Evolutionary conservation across 2,329 filamentous ascomycete species (phyloP).

Genomic region (Penicillium oxalicum): DNA sequence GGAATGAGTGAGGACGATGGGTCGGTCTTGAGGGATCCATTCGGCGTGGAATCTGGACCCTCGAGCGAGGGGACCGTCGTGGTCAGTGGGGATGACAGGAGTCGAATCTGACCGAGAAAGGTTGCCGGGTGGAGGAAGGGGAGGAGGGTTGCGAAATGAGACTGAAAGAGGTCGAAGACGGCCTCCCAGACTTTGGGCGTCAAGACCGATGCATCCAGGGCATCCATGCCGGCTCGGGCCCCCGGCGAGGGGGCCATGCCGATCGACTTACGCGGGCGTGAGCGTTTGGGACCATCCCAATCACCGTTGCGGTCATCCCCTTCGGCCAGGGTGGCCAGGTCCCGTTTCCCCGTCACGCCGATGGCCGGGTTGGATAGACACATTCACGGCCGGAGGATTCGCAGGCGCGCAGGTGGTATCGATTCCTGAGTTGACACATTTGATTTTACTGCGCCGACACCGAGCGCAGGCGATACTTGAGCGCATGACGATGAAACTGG

Average conservation of each 20-base stretch:
- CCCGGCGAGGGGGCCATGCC: conserved; percentile 27
- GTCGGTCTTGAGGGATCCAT: conserved; percentile 28
- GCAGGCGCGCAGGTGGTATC: conserved; percentile 67
- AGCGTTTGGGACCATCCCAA: conserved; percentile 40
- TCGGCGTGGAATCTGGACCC: conserved; percentile 26
- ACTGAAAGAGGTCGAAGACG: conserved; percentile 54
- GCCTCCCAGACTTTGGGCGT: conserved; percentile 53
- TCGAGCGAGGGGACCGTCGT: conserved; percentile 12
- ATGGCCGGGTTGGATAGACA: conserved; percentile 55
- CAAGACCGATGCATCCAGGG: conserved; percentile 46
- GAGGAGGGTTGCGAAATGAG: conserved; percentile 52
- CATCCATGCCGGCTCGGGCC: conserved; percentile 37
- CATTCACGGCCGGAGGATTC: conserved; percentile 66
- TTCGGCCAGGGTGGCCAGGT: conserved; percentile 32
- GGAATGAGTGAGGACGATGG: conserved; percentile 45
- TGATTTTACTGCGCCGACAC: conserved; percentile 77
- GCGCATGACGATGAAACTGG: conserved; percentile 48
- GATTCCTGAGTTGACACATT: conserved; percentile 73
- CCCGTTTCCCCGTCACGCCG: conserved; percentile 35
- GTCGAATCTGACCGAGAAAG: conserved; percentile 47
- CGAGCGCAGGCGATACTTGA: conserved; percentile 73
- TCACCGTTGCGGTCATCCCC: conserved; percentile 38
- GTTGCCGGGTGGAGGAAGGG: conserved; percentile 53
- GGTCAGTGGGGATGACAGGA: conserved; percentile 24
- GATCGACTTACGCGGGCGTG: conserved; percentile 33